Conservation (phyloP, 495 filamentous ascomycete species). For the Xylaria acuta region DNA sequence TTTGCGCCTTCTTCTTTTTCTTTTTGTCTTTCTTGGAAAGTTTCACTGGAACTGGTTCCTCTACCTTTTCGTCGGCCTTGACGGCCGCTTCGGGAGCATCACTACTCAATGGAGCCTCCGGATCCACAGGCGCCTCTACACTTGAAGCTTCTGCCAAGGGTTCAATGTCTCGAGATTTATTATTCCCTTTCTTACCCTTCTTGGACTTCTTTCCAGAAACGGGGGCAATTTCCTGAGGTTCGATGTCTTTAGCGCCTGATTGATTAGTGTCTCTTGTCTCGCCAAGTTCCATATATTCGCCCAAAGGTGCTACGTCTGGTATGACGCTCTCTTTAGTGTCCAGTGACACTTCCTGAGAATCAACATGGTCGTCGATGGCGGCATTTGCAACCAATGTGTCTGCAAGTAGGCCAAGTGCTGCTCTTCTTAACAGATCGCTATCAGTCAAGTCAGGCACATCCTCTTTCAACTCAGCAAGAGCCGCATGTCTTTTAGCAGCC, state of each 20-base stretch:
- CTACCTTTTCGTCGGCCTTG: slow-evolving; percentile 18
- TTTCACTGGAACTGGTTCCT: slow-evolving; percentile 4
- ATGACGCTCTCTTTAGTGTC: slow-evolving; percentile 12
- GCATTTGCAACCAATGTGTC: slow-evolving; percentile 30
- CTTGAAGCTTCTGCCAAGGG: background rate
- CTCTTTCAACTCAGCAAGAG: slow-evolving; percentile 14
- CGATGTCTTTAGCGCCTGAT: background rate
- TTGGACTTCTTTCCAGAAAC: slow-evolving; percentile 31
- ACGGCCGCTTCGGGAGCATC: slow-evolving; percentile 4
- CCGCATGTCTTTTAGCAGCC: slow-evolving; percentile 4
- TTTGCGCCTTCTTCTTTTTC: slow-evolving; percentile 26
- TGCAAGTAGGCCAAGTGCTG: background rate
- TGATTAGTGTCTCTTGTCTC: background rate
- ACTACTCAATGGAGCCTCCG: background rate
- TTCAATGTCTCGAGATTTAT: slow-evolving; percentile 17
- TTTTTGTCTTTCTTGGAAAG: slow-evolving; percentile 36
- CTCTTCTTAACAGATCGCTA: background rate
- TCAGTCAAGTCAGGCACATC: background rate
- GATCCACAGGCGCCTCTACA: background rate
- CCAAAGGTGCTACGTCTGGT: background rate
- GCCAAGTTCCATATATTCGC: background rate
- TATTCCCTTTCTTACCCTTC: slow-evolving; percentile 42
- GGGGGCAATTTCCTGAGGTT: background rate
- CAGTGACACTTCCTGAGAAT: slow-evolving; percentile 14
- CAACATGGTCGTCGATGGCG: slow-evolving; percentile 14